Evolutionary conservation across 2,329 filamentous ascomycete species (phyloP).

Genomic region (Achaetomium macrosporum): DNA sequence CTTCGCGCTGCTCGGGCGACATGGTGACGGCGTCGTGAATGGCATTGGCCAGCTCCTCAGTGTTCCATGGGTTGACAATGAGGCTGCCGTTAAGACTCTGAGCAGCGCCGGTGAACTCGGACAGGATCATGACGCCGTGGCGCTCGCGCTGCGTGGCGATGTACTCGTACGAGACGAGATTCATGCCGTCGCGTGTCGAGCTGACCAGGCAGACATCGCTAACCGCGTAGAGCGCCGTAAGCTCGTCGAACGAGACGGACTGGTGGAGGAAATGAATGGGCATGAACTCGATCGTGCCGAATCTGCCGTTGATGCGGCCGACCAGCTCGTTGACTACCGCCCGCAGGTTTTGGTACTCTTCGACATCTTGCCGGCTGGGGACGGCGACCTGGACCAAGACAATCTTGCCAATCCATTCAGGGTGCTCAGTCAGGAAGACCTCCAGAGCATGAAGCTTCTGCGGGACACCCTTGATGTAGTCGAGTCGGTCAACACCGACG

Average conservation of each 20-base stretch:
- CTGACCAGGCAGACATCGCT: conserved; percentile 90
- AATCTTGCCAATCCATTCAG: conserved; percentile 96
- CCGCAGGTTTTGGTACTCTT: conserved; percentile 94
- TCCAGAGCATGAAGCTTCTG: conserved; percentile 96
- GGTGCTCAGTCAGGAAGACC: conserved; percentile 93
- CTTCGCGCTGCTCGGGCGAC: conserved; percentile 77
- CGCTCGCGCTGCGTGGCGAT: conserved; percentile 88
- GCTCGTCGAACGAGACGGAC: conserved; percentile 88
- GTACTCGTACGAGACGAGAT: conserved; percentile 96
- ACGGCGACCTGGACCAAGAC: conserved; percentile 95
- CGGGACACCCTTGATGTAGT: conserved; percentile 98
- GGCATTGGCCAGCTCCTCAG: conserved; percentile 85
- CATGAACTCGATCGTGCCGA: conserved; percentile 97
- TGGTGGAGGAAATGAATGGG: conserved; percentile 98
- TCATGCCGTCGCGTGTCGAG: conserved; percentile 98
- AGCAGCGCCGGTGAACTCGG: conserved; percentile 92
- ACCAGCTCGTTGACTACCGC: conserved; percentile 96
- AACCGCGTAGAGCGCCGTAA: conserved; percentile 87
- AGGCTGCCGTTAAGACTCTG: conserved; percentile 90
- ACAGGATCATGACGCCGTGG: conserved; percentile 90
- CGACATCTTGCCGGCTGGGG: conserved; percentile 88
- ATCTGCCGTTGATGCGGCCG: conserved; percentile 93
- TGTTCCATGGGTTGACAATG: conserved; percentile 98
- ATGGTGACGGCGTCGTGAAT: conserved; percentile 97
- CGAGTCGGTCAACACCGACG: conserved; percentile 90